Conservation (phyloP, 495 filamentous ascomycete genomes). For the Thermothielavioides terrestris region DNA sequence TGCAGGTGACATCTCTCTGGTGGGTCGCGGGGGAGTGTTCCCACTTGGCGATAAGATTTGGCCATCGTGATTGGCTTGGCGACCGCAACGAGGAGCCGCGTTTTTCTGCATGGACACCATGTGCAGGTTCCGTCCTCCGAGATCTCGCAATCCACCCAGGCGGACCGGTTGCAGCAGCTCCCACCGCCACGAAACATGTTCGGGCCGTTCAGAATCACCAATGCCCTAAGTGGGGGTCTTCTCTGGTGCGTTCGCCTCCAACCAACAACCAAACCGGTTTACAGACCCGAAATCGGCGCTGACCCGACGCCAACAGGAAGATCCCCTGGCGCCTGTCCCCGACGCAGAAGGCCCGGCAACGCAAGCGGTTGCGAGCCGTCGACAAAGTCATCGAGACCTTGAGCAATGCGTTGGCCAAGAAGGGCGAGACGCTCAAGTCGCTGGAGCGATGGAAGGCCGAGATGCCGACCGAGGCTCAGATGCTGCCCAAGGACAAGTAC, state of each 20-base stretch:
- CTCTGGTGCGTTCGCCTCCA: slow-evolving; percentile 69
- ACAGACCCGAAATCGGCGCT: not conserved
- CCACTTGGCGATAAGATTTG: not conserved
- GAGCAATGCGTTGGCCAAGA: slow-evolving; percentile 62
- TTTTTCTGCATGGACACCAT: slow-evolving; percentile 13
- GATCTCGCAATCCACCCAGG: slow-evolving; percentile 2
- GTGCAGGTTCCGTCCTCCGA: not conserved
- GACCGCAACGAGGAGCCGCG: slow-evolving; percentile 9
- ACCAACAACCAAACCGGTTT: no score
- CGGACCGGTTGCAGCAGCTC: slow-evolving; percentile 8
- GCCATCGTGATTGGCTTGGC: slow-evolving; percentile 12
- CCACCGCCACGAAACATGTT: slow-evolving; percentile 49
- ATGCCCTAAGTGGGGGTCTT: slow-evolving; percentile 67
- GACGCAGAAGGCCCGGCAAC: slow-evolving; percentile 83
- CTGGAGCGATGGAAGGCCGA: slow-evolving; percentile 83
- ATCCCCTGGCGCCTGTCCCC: slow-evolving; percentile 90
- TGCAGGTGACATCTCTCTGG: slow-evolving; percentile 6
- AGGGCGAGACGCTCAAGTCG: slow-evolving; percentile 58
- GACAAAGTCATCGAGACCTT: slow-evolving; percentile 74
- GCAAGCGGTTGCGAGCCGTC: slow-evolving; percentile 74
- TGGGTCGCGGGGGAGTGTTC: slow-evolving; percentile 14
- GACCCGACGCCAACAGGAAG: slow-evolving; percentile 58
- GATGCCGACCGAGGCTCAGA: slow-evolving; percentile 95
- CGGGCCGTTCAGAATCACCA: slow-evolving; percentile 71
- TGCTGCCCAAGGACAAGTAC: slow-evolving; percentile 95